Conservation (phyloP, 176 grass and related monocot species). For the Phoenix roebelenii region DNA sequence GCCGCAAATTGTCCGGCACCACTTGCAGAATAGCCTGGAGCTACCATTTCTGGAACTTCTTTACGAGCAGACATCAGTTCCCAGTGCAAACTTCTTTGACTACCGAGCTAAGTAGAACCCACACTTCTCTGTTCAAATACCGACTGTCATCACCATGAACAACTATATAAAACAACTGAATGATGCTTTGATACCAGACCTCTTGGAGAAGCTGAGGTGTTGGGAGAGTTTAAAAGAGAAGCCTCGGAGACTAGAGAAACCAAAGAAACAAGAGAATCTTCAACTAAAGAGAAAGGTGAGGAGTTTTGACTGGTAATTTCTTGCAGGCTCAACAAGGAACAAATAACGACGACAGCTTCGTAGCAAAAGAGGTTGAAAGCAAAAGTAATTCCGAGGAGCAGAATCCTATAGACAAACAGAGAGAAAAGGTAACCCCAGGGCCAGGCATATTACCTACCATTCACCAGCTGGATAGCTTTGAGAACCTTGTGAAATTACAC, state of each 20-base stretch:
- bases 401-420: conserved; percentile 26
- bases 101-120: conserved; percentile 4
- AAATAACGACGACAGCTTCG: conserved; percentile 44
- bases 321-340: conserved; percentile 55
- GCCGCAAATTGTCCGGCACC: conserved; percentile 36
- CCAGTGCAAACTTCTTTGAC: conserved; percentile 35
- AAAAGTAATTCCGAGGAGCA: conserved; percentile 41
- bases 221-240: background rate
- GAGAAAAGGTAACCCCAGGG: conserved; percentile 10
- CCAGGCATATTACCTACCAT: conserved; percentile 7
- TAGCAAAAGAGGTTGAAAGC: conserved; percentile 45
- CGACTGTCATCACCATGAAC: too few species aligned
- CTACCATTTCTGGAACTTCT: conserved; percentile 10
- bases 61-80: conserved; percentile 26
- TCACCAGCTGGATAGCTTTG: conserved; percentile 46
- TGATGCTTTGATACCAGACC: too few species aligned
- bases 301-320: conserved; percentile 30
- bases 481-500: conserved; percentile 27
- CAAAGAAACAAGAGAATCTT: conserved; percentile 8
- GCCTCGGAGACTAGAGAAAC: conserved; percentile 6
- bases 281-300: conserved; percentile 27
- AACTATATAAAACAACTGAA: too few species aligned
- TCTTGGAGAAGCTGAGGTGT: background rate
- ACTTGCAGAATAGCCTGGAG: conserved; percentile 15
- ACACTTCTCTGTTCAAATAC: conserved; percentile 12